phyloP scores from a whole-genome alignment of 768 basidiomycete genomes.

The Cystofilobasidium bisporidii region DNA sequence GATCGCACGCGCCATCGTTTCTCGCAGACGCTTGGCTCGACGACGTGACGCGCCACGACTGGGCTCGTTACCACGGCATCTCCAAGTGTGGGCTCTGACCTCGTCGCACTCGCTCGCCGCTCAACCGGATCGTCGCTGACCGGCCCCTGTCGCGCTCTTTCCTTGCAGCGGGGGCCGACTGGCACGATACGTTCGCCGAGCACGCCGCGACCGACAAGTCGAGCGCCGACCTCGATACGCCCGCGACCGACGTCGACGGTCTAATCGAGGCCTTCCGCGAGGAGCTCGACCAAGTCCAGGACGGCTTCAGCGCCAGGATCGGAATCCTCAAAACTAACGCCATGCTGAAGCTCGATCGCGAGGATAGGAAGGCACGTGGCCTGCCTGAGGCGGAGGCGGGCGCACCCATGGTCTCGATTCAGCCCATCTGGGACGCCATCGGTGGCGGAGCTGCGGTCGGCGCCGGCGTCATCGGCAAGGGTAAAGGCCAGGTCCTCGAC shows the following conservation, averaged over 20 bases:
- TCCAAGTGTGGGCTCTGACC: conserved; percentile 15
- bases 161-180: conserved; percentile 16
- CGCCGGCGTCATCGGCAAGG: conserved; percentile 35
- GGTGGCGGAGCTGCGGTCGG: conserved; percentile 29
- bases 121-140: not conserved
- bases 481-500: conserved; percentile 36
- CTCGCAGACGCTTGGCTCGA: conserved; percentile 33
- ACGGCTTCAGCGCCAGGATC: conserved; percentile 32
- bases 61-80: conserved; percentile 30
- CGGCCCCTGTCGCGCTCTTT: not conserved
- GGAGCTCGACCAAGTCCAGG: conserved; percentile 34
- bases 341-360: conserved; percentile 32
- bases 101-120: not conserved
- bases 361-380: conserved; percentile 29
- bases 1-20: not conserved
- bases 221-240: not conserved
- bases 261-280: conserved; percentile 27
- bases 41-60: conserved; percentile 33
- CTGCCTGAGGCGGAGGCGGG: conserved; percentile 18
- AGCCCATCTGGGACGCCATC: conserved; percentile 32
- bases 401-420: conserved; percentile 30
- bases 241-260: conserved; percentile 16
- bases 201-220: conserved; percentile 5
- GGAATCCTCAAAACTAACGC: conserved; percentile 33
- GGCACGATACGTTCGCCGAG: conserved; percentile 23